Conservation (phyloP, 495 filamentous ascomycete genomes). For the Tuber indicum region DNA sequence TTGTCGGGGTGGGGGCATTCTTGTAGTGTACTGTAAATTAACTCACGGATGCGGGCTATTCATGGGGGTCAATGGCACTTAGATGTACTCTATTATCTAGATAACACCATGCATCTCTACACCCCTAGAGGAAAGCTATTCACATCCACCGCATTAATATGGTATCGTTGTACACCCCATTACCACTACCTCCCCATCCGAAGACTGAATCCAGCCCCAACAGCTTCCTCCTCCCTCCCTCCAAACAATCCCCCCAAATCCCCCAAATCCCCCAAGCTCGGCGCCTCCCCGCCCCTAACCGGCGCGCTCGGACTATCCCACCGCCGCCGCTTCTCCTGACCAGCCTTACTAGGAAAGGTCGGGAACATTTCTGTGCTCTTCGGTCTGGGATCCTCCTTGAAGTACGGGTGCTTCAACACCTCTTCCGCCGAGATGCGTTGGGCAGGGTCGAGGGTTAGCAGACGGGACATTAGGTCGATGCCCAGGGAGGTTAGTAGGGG, state of each 20-base stretch:
- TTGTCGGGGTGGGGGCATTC: neutral
- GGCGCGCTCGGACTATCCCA: conserved; percentile 81
- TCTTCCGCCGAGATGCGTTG: conserved; percentile 60
- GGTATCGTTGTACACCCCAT: neutral
- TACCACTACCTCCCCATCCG: conserved; percentile 52
- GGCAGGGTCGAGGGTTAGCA: conserved; percentile 71
- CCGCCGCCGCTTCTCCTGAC: conserved; percentile 73
- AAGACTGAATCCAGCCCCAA: conserved; percentile 74
- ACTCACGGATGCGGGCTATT: neutral
- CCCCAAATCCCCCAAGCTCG: conserved; percentile 59
- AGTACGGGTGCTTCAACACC: conserved; percentile 73
- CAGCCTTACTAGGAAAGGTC: conserved; percentile 89
- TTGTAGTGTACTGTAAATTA: neutral
- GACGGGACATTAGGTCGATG: conserved; percentile 56
- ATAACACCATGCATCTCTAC: neutral
- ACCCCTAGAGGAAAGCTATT: neutral
- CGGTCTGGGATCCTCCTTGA: conserved; percentile 78
- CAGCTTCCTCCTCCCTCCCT: conserved; percentile 54
- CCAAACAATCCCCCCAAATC: conserved; percentile 70
- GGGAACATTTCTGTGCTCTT: conserved; percentile 83
- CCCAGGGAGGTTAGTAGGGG: conserved; percentile 74
- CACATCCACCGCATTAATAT: neutral
- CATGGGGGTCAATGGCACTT: neutral
- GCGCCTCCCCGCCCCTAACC: conserved; percentile 64
- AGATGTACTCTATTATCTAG: neutral